Percentiles rank a stretch among this genome's conserved stretches.
Conservation (phyloP, 805 yeast species). For the Deakozyma indianensis region DNA sequence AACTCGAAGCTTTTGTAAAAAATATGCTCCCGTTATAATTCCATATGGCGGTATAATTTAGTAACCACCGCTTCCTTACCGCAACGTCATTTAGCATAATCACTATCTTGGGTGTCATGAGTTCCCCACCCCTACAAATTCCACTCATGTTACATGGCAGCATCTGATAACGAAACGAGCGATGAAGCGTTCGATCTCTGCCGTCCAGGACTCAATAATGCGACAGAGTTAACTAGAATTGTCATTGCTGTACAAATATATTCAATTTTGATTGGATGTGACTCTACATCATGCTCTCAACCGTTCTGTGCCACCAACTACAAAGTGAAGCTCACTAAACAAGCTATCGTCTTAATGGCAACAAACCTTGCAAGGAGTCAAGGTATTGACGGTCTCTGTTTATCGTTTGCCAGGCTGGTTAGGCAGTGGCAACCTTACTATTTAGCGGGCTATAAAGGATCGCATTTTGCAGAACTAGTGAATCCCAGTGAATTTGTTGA, state of each 20-base stretch:
- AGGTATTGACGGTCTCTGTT: background rate
- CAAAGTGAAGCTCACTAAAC: background rate
- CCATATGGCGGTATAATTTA: no score
- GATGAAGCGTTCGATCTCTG: background rate
- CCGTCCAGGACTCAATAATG: background rate
- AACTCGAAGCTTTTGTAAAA: no score
- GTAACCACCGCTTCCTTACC: no score
- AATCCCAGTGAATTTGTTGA: background rate
- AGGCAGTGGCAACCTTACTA: background rate
- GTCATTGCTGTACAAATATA: background rate
- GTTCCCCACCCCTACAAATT: no score
- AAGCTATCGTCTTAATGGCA: background rate
- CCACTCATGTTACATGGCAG: no score
- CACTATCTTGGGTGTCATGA: no score
- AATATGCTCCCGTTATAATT: no score
- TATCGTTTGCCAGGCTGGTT: background rate
- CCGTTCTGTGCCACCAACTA: background rate
- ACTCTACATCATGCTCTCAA: background rate
- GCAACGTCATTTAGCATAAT: no score
- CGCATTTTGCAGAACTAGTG: background rate
- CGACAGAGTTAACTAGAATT: background rate
- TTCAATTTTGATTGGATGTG: background rate
- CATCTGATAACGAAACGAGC: no score
- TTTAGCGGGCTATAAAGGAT: background rate
- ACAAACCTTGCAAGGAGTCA: background rate